phyloP scores from a whole-genome alignment of 768 basidiomycete species.

The Pleurotus platypus region DNA sequence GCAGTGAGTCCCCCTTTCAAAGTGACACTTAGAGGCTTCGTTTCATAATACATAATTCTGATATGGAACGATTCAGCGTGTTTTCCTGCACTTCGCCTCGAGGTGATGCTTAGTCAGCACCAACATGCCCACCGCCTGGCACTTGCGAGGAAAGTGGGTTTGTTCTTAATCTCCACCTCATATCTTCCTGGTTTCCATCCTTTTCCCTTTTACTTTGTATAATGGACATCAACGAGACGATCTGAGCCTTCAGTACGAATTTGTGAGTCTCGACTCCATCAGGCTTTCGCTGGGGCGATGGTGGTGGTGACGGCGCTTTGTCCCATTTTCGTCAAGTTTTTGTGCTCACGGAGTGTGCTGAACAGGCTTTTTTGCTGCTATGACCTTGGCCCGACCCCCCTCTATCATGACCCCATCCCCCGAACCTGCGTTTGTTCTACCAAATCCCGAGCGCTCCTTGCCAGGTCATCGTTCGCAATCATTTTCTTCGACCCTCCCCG shows the following conservation, averaged over 20 bases:
- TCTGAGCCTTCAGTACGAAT: slow-evolving; percentile 3
- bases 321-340: background rate
- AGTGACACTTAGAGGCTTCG: too few species aligned
- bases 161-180: slow-evolving; percentile 7
- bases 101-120: slow-evolving; percentile 6
- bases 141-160: background rate
- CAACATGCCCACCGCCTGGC: slow-evolving; percentile 7
- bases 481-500: background rate
- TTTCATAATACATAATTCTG: too few species aligned
- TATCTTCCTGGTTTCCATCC: background rate
- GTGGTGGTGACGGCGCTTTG: slow-evolving; percentile 6
- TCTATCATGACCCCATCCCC: slow-evolving; percentile 8
- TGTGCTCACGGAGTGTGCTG: background rate
- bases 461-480: slow-evolving; percentile 6
- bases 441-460: slow-evolving; percentile 4
- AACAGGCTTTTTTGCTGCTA: slow-evolving; percentile 4
- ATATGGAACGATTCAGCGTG: background rate
- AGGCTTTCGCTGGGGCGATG: background rate
- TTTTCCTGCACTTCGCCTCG: slow-evolving; percentile 5
- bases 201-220: slow-evolving; percentile 7
- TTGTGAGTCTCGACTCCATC: slow-evolving; percentile 1
- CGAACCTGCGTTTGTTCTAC: background rate
- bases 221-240: slow-evolving; percentile 4
- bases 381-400: background rate
- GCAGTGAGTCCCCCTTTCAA: too few species aligned